Base-by-base conservation (phyloP, 495 filamentous ascomycete genomes). In the Penicillium argentinense region DNA sequence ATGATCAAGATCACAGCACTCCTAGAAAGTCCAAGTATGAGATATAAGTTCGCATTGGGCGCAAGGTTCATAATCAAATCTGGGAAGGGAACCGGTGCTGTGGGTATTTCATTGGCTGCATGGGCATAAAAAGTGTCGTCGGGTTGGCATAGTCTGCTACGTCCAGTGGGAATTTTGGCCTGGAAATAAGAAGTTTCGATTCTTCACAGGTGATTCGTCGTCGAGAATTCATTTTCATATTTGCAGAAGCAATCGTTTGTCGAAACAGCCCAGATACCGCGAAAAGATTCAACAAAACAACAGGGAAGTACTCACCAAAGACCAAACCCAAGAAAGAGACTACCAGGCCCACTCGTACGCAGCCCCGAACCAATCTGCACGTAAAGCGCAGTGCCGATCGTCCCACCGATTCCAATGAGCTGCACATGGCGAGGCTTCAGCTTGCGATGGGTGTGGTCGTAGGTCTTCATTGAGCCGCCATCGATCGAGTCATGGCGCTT, bases 361-460 rank as follows among this genome's bases (percentile, higher is more conserved):
- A 91, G 56, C 1, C 77, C 78, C 16, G 67, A 70, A 13, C 88
- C 89, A 42, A 93, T 90, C 50, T 85, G 80, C 18, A 90, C 83
- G 64, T 83, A 90, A 9, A 90, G 69, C 2, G 79, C 87, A n/a
- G 87, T 90, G n/a, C 87, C 87, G 57, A 89, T 90, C 25, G 81
- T 83, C 25, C 87, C 87, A 27, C 87, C 87, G 53, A 89, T 83
- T 29, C 82, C 85, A 42, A 89, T 89, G 44, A 91, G 67, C 54
- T 88, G 83, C 42, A 87, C 79, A 59, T 88, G 85, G 36, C 85
- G 72, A 14, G 82, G 77, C 42, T 82, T 81, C 17, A 88, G 66
- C 51, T 73, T 78, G 7, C 83, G 80, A 12, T 77, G 74, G 7
- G 79, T 82, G 30, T 67, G 64, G 44, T 81, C 78, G 26, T 63